phyloP scores from a whole-genome alignment of 2,329 filamentous ascomycete species.

The Aspergillus pseudoterreus region DNA sequence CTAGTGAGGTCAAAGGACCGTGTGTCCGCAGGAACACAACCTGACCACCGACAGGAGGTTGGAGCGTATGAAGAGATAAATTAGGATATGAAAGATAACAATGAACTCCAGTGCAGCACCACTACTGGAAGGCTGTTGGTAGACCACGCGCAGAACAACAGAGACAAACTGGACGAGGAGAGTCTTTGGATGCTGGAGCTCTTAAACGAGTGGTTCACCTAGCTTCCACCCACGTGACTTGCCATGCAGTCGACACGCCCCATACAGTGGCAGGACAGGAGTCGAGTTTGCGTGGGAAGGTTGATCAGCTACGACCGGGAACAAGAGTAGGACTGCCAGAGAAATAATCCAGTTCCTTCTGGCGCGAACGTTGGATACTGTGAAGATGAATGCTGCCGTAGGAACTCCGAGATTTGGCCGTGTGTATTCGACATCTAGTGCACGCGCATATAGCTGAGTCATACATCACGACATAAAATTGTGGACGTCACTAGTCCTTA shows the following conservation, averaged over 20 bases:
- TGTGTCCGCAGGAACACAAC: too few species aligned
- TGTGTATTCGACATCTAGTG: too few species aligned
- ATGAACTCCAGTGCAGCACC: not conserved
- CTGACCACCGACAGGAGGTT: not conserved
- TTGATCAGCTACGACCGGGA: too few species aligned
- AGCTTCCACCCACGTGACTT: slow-evolving; percentile 19
- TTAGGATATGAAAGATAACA: not conserved
- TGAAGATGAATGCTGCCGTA: too few species aligned
- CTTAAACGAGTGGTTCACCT: slow-evolving; percentile 19
- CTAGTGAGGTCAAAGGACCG: not conserved
- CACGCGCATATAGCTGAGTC: too few species aligned
- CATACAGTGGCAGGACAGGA: not conserved
- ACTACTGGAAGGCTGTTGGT: not conserved
- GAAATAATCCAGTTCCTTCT: too few species aligned
- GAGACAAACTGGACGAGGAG: slow-evolving; percentile 14
- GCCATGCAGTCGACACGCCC: not conserved
- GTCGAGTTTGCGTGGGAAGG: not conserved
- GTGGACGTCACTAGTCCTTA: not conserved
- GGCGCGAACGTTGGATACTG: too few species aligned
- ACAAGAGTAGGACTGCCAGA: too few species aligned
- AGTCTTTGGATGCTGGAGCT: slow-evolving; percentile 18
- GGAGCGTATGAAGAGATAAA: not conserved
- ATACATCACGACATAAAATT: too few species aligned
- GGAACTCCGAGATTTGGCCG: too few species aligned
- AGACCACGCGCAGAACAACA: slow-evolving; percentile 11